These are phyloP conservation scores for Helminthosporium solani DNA, from an alignment of 2,329 filamentous ascomycete genomes.

Conservation along the genomic window DNA sequence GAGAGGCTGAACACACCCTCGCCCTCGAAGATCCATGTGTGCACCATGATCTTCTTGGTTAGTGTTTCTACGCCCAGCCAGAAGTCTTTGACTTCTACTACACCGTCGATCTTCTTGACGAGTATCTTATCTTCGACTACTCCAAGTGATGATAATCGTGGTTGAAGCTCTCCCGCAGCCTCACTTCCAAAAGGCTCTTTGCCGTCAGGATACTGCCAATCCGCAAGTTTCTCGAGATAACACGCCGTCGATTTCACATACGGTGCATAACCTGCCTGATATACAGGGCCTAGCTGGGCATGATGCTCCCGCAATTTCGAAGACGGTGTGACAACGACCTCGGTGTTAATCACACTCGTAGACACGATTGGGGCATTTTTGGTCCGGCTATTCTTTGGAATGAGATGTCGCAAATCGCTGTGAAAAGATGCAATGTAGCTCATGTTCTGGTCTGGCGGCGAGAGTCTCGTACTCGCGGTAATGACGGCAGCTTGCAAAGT, in stretches of 20 bases:
- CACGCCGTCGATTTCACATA: conserved; percentile 19
- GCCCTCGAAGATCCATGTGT: conserved; percentile 23
- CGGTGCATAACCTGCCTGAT: conserved; percentile 18
- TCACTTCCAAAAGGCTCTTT: conserved; percentile 5
- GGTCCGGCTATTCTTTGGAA: conserved; percentile 17
- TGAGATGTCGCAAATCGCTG: conserved; percentile 23
- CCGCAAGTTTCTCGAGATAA: conserved; percentile 22
- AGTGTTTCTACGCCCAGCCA: conserved; percentile 26
- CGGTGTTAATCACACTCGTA: conserved; percentile 21
- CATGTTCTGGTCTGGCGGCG: conserved; percentile 11
- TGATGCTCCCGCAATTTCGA: conserved; percentile 19
- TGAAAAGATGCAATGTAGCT: conserved; percentile 29
- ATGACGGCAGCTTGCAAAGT: conserved; percentile 22
- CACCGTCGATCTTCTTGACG: conserved; percentile 14
- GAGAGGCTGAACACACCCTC: conserved; percentile 21
- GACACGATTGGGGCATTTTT: conserved; percentile 20
- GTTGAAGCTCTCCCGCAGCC: conserved; percentile 16
- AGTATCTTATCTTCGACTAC: conserved; percentile 19
- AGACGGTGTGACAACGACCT: conserved; percentile 20
- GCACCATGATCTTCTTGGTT: conserved; percentile 27
- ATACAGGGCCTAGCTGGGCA: conserved; percentile 19
- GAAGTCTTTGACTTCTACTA: conserved; percentile 22
- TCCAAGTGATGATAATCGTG: conserved; percentile 21
- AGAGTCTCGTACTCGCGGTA: conserved; percentile 15
- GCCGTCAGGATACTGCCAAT: conserved; percentile 7